phyloP scores from a whole-genome alignment of 1,284 basidiomycete genomes.

The Amylostereum areolatum region DNA sequence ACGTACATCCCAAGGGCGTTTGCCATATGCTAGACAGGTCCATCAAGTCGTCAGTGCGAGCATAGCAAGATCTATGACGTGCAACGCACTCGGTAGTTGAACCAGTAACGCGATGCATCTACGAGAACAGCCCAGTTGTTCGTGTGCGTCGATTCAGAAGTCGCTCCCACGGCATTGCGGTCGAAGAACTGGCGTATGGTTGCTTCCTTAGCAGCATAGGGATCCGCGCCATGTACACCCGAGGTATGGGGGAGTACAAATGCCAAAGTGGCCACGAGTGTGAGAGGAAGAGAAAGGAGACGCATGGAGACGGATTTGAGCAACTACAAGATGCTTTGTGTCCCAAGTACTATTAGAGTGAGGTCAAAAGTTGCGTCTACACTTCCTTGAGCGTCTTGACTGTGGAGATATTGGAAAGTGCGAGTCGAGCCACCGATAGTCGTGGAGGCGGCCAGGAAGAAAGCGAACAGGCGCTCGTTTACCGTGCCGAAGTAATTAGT shows the following conservation, averaged over 20 bases:
- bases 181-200: constrained; percentile 7
- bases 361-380: too few relatives aligned
- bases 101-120: constrained; percentile 94
- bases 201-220: not conserved
- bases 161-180: constrained; percentile 5
- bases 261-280: not conserved
- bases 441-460: too few relatives aligned
- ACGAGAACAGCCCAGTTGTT: constrained; percentile 99
- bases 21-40: constrained; percentile 80
- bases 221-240: not conserved
- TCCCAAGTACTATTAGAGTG: too few relatives aligned
- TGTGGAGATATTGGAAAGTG: too few relatives aligned
- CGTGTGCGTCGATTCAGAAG: constrained; percentile 59
- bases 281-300: constrained; percentile 1
- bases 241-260: constrained; percentile 1
- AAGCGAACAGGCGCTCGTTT: too few relatives aligned
- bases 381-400: too few relatives aligned
- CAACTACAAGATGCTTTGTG: too few relatives aligned
- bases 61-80: not conserved
- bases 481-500: not conserved
- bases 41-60: constrained; percentile 1
- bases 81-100: constrained; percentile 89
- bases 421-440: too few relatives aligned
- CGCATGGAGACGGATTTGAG: too few relatives aligned
- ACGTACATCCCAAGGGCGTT: constrained; percentile 93